Evolutionary conservation across 2,329 filamentous ascomycete genomes (phyloP).

Genomic region (Talaromyces funiculosus): DNA sequence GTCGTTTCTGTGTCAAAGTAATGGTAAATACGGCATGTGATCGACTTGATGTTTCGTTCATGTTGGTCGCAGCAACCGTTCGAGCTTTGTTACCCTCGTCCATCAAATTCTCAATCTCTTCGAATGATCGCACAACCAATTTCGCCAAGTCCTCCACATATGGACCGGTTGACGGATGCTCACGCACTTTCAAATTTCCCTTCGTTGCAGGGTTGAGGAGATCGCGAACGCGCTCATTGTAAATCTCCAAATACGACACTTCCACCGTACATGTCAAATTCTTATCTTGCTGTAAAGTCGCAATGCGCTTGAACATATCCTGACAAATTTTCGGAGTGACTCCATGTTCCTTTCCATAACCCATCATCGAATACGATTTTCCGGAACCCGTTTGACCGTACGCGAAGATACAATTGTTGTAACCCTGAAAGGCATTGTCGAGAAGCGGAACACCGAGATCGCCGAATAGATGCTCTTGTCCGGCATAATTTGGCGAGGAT

Average conservation of each 20-base stretch:
- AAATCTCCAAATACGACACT: conserved; percentile 97
- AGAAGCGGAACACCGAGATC: conserved; percentile 85
- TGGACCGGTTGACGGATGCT: conserved; percentile 93
- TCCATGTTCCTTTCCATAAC: conserved; percentile 89
- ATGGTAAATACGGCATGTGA: conserved; percentile 98
- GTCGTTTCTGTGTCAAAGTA: conserved; percentile 88
- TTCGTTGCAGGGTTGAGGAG: conserved; percentile 92
- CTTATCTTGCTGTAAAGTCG: conserved; percentile 63
- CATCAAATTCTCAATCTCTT: conserved; percentile 96
- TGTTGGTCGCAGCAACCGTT: conserved; percentile 97
- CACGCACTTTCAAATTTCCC: conserved; percentile 92
- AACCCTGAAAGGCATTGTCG: conserved; percentile 96
- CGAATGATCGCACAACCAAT: conserved; percentile 84
- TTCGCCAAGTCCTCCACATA: conserved; percentile 98
- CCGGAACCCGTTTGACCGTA: conserved; percentile 98
- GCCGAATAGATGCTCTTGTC: conserved; percentile 80
- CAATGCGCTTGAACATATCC: conserved; percentile 92
- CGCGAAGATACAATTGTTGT: conserved; percentile 99
- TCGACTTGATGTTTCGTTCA: conserved; percentile 98
- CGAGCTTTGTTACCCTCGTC: conserved; percentile 98
- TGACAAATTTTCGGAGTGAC: conserved; percentile 97
- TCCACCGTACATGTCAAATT: conserved; percentile 86
- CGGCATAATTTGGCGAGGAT: conserved; percentile 73
- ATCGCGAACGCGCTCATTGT: conserved; percentile 96
- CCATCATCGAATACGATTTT: conserved; percentile 99